phyloP scores from a whole-genome alignment of 495 filamentous ascomycete species.

The Barbatosphaeria neglecta region DNA sequence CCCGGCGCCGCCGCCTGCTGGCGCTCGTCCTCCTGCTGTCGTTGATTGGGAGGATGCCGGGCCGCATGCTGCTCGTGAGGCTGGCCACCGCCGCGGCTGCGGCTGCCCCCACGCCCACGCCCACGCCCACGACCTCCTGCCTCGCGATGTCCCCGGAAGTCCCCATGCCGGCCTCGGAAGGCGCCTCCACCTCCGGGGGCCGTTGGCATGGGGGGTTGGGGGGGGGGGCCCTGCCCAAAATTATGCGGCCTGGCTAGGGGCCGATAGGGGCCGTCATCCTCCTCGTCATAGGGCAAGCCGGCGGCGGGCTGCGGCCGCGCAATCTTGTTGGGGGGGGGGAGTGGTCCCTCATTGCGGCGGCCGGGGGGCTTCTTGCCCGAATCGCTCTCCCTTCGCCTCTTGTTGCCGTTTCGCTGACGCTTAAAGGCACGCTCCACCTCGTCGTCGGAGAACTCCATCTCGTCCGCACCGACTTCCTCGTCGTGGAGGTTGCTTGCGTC shows the following conservation, averaged over 20 bases:
- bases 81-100: slow-evolving; percentile 12
- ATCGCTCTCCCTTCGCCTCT: slow-evolving; percentile 38
- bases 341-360: no score
- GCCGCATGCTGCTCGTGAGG: no score
- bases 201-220: slow-evolving; percentile 7
- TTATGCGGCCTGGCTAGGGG: slow-evolving; percentile 53
- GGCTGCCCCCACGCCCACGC: slow-evolving; percentile 15
- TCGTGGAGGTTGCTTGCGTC: slow-evolving; percentile 92
- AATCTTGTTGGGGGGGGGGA: slow-evolving; percentile 20
- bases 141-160: slow-evolving; percentile 27
- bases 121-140: slow-evolving; percentile 30
- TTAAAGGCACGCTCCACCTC: slow-evolving; percentile 83
- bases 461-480: slow-evolving; percentile 76
- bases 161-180: slow-evolving; percentile 28
- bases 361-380: slow-evolving; percentile 2
- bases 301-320: slow-evolving; percentile 8
- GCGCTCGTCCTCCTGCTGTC: no score
- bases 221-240: slow-evolving; percentile 27
- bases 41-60: no score
- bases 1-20: background rate
- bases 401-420: slow-evolving; percentile 44
- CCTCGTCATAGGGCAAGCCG: slow-evolving; percentile 42
- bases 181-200: slow-evolving; percentile 5
- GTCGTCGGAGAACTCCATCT: slow-evolving; percentile 92
- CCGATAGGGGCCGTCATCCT: slow-evolving; percentile 57